phyloP scores from a whole-genome alignment of 169 alveolate genomes.

The Eimeria nieschulzi region DNA sequence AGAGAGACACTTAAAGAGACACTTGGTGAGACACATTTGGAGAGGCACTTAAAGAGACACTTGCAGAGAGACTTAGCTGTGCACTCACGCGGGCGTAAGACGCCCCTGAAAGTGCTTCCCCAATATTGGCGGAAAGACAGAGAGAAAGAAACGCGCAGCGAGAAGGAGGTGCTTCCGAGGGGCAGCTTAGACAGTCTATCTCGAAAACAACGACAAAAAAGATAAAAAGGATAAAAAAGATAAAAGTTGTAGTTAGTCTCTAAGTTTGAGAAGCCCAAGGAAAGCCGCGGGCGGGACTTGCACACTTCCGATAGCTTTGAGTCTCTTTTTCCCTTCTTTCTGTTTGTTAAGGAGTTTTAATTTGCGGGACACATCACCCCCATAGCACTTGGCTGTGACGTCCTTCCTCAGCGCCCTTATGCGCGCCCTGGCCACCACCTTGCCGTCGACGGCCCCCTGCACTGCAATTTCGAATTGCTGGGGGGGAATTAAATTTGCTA shows the following conservation, averaged over 20 bases:
- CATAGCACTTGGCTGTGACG: constrained; percentile 94
- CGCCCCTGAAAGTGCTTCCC: too few relatives aligned
- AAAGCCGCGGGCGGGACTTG: constrained; percentile 69
- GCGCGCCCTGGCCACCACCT: constrained; percentile 89
- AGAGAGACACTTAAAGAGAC: too few relatives aligned
- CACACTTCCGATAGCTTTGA: constrained; percentile 58
- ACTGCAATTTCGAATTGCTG: constrained; percentile 91
- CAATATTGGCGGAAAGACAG: background rate
- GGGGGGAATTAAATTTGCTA: constrained; percentile 88
- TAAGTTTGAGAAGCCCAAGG: constrained; percentile 60
- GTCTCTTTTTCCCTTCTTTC: constrained; percentile 84
- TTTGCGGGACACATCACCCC: constrained; percentile 95
- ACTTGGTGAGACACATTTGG: too few relatives aligned
- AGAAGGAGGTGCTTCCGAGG: background rate
- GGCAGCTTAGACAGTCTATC: too few relatives aligned
- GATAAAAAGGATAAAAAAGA: background rate
- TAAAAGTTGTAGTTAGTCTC: constrained; percentile 6
- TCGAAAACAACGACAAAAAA: background rate
- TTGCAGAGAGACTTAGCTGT: too few relatives aligned
- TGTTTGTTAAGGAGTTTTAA: constrained; percentile 92
- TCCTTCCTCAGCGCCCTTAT: constrained; percentile 91
- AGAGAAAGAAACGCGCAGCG: background rate
- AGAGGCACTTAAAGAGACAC: too few relatives aligned
- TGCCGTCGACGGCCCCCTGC: constrained; percentile 88
- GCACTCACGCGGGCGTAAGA: too few relatives aligned